These are phyloP conservation scores for Cenococcum geophilum DNA, from an alignment of 495 filamentous ascomycete genomes.

Conservation along the genomic window DNA sequence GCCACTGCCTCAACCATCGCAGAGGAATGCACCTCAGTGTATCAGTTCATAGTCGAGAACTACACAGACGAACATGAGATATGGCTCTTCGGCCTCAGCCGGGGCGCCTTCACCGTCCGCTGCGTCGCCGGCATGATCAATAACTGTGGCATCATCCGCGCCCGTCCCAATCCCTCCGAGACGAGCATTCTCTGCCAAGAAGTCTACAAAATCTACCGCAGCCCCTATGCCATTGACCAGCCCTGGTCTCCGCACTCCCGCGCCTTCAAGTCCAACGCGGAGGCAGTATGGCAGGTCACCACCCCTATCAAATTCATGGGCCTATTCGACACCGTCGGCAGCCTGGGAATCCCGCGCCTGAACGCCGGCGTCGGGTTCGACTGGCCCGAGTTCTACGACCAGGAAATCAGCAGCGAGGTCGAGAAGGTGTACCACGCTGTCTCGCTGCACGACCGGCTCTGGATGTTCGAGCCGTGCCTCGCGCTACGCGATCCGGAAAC, in stretches of 20 bases:
- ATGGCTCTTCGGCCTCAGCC: constrained; percentile 23
- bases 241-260: constrained; percentile 2
- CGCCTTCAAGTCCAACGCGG: neutral
- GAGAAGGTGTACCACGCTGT: constrained; percentile 20
- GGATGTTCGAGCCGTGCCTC: constrained; percentile 26
- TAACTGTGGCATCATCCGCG: constrained; percentile 25
- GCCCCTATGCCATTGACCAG: constrained; percentile 18
- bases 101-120: constrained; percentile 21
- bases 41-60: constrained; percentile 24
- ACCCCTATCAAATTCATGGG: constrained; percentile 15
- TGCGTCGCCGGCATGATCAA: constrained; percentile 29
- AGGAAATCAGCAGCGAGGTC: constrained; percentile 16
- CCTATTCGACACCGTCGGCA: constrained; percentile 19
- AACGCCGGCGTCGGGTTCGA: constrained; percentile 23
- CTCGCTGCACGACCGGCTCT: constrained; percentile 20
- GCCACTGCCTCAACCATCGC: constrained; percentile 25
- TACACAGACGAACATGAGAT: constrained; percentile 16
- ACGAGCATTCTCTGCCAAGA: constrained; percentile 15
- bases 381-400: constrained; percentile 29
- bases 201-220: constrained; percentile 23
- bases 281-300: constrained; percentile 6
- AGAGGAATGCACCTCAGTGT: constrained; percentile 19
- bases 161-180: neutral
- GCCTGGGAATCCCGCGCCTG: constrained; percentile 20
- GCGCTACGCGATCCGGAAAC: constrained; percentile 4